Evolutionary conservation across 23 red algal genomes (phyloP).

Genomic region (Gracilaria caudata): DNA sequence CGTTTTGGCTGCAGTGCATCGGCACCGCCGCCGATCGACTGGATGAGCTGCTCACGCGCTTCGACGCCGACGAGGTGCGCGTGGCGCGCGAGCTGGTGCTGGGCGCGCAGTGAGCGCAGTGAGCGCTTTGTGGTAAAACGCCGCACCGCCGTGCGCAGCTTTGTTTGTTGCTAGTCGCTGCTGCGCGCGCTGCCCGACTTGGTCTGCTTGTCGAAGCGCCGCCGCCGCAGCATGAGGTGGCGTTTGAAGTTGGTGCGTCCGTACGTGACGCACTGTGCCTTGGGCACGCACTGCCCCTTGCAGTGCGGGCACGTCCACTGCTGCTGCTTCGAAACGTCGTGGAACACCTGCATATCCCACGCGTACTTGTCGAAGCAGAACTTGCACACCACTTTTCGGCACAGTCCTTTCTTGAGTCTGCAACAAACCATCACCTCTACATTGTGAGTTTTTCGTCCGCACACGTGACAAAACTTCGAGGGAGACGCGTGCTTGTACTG

Average conservation of each 20-base stretch:
- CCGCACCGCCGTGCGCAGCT: no score
- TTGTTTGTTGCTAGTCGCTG: not conserved
- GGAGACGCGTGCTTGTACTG: constrained; percentile 54
- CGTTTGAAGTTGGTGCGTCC: constrained; percentile 64
- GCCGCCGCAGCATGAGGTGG: constrained; percentile 44
- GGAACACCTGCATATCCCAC: constrained; percentile 42
- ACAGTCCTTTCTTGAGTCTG: constrained; percentile 37
- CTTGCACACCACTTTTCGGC: constrained; percentile 74
- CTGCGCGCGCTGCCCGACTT: not conserved
- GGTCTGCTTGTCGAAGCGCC: constrained; percentile 19
- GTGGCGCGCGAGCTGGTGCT: not conserved
- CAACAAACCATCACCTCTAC: constrained; percentile 58
- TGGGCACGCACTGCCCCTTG: constrained; percentile 40
- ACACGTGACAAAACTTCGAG: constrained; percentile 71
- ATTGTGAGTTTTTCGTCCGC: constrained; percentile 43
- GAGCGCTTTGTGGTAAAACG: not conserved
- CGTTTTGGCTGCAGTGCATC: constrained; percentile 35
- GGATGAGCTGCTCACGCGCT: not conserved
- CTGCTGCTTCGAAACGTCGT: constrained; percentile 22
- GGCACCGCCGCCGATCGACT: constrained; percentile 27
- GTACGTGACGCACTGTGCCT: constrained; percentile 68
- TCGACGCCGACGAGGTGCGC: constrained; percentile 34
- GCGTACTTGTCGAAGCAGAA: constrained; percentile 71
- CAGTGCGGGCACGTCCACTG: constrained; percentile 68
- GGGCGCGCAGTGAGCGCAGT: not conserved